Evolutionary conservation across 345 rosid species (phyloP).

Genomic region (Eucalyptus tenuipes): DNA sequence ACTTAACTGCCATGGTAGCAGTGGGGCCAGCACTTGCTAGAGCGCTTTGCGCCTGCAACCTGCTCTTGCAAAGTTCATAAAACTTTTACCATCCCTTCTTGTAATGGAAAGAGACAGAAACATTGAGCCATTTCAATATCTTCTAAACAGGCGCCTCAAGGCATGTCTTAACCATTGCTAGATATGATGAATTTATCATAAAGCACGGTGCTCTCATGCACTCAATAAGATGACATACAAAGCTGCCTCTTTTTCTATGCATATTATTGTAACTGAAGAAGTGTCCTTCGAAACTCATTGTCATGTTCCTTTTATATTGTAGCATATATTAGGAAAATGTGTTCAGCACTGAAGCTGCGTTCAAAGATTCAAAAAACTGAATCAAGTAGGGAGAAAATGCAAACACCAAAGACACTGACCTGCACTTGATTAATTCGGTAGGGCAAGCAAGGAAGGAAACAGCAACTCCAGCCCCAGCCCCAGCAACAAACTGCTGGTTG

Average conservation of each 20-base stretch:
- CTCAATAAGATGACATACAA: not conserved
- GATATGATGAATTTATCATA: not conserved
- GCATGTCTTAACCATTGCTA: not conserved
- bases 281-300: not conserved
- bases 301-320: not conserved
- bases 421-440: constrained; percentile 95
- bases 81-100: not conserved
- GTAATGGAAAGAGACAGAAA: not conserved
- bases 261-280: not conserved
- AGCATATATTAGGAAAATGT: not conserved
- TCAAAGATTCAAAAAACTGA: not conserved
- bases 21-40: constrained; percentile 38
- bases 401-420: constrained; percentile 21
- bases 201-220: not conserved
- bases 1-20: constrained; percentile 44
- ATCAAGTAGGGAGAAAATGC: not conserved
- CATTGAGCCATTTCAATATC: not conserved
- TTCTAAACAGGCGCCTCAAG: not conserved
- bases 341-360: not conserved
- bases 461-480: constrained; percentile 92
- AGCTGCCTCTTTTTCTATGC: not conserved
- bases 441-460: constrained; percentile 99
- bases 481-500: constrained; percentile 68
- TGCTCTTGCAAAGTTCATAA: constrained; percentile 7
- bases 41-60: constrained; percentile 96